Evolutionary conservation across 768 basidiomycete species (phyloP).

Genomic region (Mycena kentingensis): DNA sequence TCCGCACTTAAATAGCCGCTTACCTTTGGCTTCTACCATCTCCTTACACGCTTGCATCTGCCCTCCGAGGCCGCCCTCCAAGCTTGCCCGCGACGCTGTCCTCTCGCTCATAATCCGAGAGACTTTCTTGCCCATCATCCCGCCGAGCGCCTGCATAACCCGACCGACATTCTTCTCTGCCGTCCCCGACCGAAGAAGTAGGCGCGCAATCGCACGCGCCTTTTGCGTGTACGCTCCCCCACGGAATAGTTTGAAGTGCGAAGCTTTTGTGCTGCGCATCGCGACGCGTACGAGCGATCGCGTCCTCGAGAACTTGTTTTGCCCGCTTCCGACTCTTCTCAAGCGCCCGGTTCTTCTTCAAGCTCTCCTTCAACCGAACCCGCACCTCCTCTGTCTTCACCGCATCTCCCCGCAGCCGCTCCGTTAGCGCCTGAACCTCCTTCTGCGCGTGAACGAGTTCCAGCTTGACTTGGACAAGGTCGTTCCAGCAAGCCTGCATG

Average conservation of each 20-base stretch:
- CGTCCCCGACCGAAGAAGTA: neutral
- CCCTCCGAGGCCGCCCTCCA: neutral
- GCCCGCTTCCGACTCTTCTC: neutral
- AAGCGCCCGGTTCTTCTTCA: neutral
- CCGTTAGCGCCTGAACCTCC: neutral
- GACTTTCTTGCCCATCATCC: neutral
- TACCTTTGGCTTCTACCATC: neutral
- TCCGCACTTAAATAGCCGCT: neutral
- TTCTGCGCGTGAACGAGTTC: neutral
- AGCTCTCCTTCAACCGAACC: neutral
- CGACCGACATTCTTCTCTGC: constrained; percentile 1
- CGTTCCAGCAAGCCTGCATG: neutral
- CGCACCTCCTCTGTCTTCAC: neutral
- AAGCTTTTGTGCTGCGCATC: neutral
- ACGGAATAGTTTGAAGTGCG: neutral
- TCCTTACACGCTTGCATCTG: constrained; percentile 1
- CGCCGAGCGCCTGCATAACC: neutral
- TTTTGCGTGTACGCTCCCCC: neutral
- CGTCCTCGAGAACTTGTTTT: neutral
- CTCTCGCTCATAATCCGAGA: neutral
- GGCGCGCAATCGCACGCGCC: constrained; percentile 1
- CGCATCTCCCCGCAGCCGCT: neutral
- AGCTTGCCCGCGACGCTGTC: neutral
- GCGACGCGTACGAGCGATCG: neutral
- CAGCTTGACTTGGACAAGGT: neutral